These are phyloP conservation scores for Saussurea involucrata DNA, from an alignment of 129 eudicot species.

Conservation along the genomic window DNA sequence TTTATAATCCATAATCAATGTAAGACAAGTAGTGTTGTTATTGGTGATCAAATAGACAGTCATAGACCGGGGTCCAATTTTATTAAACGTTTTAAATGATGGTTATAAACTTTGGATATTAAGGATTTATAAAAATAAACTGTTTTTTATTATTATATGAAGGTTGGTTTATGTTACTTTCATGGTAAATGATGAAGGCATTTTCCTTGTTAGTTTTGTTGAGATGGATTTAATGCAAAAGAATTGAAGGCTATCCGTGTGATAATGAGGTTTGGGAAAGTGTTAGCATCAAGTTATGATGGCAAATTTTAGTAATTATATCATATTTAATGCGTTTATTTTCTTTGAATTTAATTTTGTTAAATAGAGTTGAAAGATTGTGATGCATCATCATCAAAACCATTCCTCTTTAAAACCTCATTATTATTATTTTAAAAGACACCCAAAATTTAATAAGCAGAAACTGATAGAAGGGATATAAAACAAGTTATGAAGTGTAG, in stretches of 20 bases:
- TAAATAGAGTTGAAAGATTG: constrained; percentile 16
- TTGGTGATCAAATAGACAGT: background rate
- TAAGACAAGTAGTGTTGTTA: background rate
- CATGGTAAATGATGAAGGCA: background rate
- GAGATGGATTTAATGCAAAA: constrained; percentile 22
- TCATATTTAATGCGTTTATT: constrained; percentile 26
- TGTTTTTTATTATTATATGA: background rate
- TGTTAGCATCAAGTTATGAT: constrained; percentile 25
- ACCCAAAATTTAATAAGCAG: no score
- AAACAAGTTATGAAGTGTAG: no score
- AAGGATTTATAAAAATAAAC: background rate
- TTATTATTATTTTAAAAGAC: no score
- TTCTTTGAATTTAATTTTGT: constrained; percentile 25
- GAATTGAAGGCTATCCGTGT: constrained; percentile 34
- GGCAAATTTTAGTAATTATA: constrained; percentile 21
- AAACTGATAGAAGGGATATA: no score
- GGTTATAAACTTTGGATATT: background rate
- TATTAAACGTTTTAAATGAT: background rate
- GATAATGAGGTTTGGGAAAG: constrained; percentile 26
- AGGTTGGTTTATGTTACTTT: background rate
- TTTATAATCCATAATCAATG: background rate
- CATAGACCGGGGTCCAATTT: background rate
- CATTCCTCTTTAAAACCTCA: background rate
- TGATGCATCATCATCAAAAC: background rate
- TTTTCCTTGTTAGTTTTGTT: background rate